phyloP scores from a whole-genome alignment of 352 stramenopile species.

The Thalassiosira hispida region DNA sequence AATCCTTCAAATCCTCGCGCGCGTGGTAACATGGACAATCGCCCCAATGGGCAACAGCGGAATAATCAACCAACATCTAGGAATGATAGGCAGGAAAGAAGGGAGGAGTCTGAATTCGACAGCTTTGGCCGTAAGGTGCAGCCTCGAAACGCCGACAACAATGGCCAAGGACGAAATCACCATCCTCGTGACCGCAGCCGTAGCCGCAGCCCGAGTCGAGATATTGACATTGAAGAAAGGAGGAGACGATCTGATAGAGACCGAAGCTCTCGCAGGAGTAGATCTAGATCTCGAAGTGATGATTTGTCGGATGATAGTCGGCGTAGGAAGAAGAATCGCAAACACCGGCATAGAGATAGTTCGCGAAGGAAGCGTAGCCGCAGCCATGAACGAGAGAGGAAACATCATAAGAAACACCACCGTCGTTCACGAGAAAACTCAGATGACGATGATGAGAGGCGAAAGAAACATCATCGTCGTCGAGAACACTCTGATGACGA shows the following conservation, averaged over 20 bases:
- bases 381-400: conserved; percentile 41
- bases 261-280: conserved; percentile 14
- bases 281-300: conserved; percentile 13
- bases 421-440: conserved; percentile 18
- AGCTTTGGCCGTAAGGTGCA: conserved; percentile 10
- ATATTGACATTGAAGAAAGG: conserved; percentile 18
- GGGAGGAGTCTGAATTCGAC: conserved; percentile 9
- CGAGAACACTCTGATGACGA: neutral
- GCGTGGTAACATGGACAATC: neutral
- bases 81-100: conserved; percentile 22
- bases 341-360: conserved; percentile 24
- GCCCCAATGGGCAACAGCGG: neutral
- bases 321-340: conserved; percentile 39
- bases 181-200: conserved; percentile 17
- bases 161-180: neutral
- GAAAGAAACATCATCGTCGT: neutral
- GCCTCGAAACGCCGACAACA: conserved; percentile 8
- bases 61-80: conserved; percentile 31
- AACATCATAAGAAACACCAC: conserved; percentile 30
- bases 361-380: conserved; percentile 38
- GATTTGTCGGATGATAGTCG: conserved; percentile 23
- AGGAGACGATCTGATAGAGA: conserved; percentile 7
- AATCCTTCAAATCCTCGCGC: neutral
- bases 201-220: conserved; percentile 21
- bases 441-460: conserved; percentile 13